Base-by-base conservation (phyloP, 257 asterid genomes). In the Linderniella brevidens region DNA sequence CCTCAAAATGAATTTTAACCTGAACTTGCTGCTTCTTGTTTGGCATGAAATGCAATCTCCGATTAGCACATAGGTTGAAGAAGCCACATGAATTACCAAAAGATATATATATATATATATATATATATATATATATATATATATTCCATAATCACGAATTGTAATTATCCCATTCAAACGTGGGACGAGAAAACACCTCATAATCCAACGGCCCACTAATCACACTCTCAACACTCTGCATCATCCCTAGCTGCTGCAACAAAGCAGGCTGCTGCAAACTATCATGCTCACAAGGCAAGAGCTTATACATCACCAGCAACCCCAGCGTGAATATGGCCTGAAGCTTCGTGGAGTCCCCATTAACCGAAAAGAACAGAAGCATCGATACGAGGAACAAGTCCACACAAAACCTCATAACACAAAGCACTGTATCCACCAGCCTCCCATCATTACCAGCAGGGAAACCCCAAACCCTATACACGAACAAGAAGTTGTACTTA, bases 401-500 rank as follows among this genome's bases (percentile, higher is more conserved):
- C 2, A 77, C 85, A 19, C 93, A 85, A 58, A 85, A 73, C 52
- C 86, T 69, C 96, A 85, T 85, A 52, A 75, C 62, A 47, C 72
- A 51, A 58, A 90, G 69, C 44, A 90, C 99, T 0, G 93, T 82
- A 59, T 90, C 96, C 86, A 90, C 79, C 77, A 90, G 58, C 66
- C 86, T 76, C 44, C 99, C 99, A 54, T 90, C 96, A 35, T 90
- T 90, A 44, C 99, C 99, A 35, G 96, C 92, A 10, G 94, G 99
- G 59, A 79, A 85, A 36, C 99, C 96, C 54, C 94, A 68, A 51
- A 90, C 96, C 67, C 99, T 71, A 63, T 75, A 90, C 63, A 90
- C 93, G 50, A 75, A 90, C 9, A 85, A 77, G 74, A 90, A 90
- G 68, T 90, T 90, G 80, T 90, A 90, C 59, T 90, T 90, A 62